Evolutionary conservation across 1,284 basidiomycete genomes (phyloP).

Genomic region (Sporisorium iseilematis-ciliati): DNA sequence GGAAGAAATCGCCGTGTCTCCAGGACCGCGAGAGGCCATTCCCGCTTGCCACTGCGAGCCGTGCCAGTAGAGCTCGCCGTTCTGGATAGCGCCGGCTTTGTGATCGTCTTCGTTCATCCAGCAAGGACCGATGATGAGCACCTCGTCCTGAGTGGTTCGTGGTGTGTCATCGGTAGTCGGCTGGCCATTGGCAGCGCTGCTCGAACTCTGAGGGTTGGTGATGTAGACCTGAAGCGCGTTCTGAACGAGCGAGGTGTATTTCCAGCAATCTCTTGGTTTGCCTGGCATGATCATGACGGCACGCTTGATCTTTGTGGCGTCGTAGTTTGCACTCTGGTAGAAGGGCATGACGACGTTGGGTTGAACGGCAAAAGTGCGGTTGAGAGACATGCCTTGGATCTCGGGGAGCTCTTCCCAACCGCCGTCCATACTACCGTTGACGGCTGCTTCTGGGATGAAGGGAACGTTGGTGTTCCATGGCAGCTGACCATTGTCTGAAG

Average conservation of each 20-base stretch:
- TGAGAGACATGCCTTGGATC: constrained; percentile 55
- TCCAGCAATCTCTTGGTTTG: constrained; percentile 65
- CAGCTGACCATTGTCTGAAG: constrained; percentile 45
- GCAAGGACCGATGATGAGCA: constrained; percentile 59
- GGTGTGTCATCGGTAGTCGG: not conserved
- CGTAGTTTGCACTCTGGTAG: constrained; percentile 52
- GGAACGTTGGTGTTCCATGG: constrained; percentile 54
- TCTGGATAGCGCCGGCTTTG: constrained; percentile 35
- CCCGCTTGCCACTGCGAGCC: constrained; percentile 60
- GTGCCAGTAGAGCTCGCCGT: constrained; percentile 57
- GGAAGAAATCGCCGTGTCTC: constrained; percentile 31
- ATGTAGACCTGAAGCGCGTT: constrained; percentile 51
- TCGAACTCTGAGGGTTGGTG: constrained; percentile 29
- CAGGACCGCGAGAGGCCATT: constrained; percentile 44
- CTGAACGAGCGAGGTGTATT: constrained; percentile 58
- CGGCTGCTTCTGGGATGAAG: constrained; percentile 42
- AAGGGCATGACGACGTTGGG: constrained; percentile 54
- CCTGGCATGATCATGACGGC: constrained; percentile 64
- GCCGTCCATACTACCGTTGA: constrained; percentile 35
- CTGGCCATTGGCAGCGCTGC: constrained; percentile 20
- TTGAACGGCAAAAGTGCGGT: constrained; percentile 44
- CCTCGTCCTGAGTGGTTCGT: constrained; percentile 23
- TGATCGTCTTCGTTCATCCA: constrained; percentile 60
- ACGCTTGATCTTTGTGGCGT: constrained; percentile 56
- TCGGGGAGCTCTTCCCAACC: constrained; percentile 72